phyloP scores from a whole-genome alignment of 129 eudicot genomes.

The Solidago caesia region DNA sequence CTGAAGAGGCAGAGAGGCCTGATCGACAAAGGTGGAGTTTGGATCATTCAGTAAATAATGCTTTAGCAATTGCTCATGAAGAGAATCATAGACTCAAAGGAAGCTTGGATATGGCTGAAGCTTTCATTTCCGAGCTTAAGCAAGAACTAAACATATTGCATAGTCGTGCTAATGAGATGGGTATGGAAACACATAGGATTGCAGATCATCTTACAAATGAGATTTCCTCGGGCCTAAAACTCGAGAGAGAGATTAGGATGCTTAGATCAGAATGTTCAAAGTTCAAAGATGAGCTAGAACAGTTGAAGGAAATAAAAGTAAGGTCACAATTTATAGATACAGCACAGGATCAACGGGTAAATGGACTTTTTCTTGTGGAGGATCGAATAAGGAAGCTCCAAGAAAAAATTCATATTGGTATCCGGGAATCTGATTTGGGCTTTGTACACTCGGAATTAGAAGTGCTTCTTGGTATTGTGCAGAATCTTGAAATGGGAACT shows the following conservation, averaged over 20 bases:
- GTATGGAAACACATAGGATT: constrained; percentile 63
- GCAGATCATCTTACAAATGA: constrained; percentile 51
- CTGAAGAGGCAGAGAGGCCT: constrained; percentile 18
- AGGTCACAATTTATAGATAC: constrained; percentile 33
- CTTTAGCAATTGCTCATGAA: constrained; percentile 55
- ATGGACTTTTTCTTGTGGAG: constrained; percentile 54
- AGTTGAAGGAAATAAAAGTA: constrained; percentile 41
- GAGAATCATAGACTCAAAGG: constrained; percentile 66
- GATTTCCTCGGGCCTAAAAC: constrained; percentile 56
- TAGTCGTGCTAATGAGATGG: constrained; percentile 61
- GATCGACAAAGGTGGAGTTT: neutral
- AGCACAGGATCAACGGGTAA: constrained; percentile 29
- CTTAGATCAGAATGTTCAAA: constrained; percentile 66
- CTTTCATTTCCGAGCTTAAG: constrained; percentile 67
- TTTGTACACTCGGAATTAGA: constrained; percentile 58
- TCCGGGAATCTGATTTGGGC: constrained; percentile 45
- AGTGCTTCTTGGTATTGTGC: constrained; percentile 43
- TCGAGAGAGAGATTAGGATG: constrained; percentile 61
- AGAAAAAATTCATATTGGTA: constrained; percentile 41
- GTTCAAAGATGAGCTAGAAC: constrained; percentile 59
- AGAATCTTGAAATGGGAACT: constrained; percentile 55
- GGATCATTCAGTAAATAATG: constrained; percentile 51
- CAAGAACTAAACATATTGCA: constrained; percentile 67
- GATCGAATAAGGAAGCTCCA: constrained; percentile 57
- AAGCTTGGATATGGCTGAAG: constrained; percentile 69